Conservation (phyloP, 2,329 filamentous ascomycete species). For the Fusarium camptoceras region DNA sequence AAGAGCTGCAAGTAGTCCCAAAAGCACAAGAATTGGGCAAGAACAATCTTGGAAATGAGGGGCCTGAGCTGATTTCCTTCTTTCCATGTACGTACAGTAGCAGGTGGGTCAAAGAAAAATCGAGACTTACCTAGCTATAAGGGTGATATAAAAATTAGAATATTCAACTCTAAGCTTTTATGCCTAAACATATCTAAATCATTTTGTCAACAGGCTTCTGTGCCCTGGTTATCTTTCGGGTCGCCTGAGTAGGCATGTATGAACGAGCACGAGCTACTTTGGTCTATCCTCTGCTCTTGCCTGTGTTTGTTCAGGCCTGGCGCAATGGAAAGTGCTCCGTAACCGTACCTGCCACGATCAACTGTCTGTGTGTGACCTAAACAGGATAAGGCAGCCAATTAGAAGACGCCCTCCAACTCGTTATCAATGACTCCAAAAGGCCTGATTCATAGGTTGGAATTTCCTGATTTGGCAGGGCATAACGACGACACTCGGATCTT, state of each 20-base stretch:
- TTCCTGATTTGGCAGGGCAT: constrained; percentile 27
- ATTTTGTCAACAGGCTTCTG: no score
- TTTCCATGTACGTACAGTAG: neutral
- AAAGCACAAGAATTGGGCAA: constrained; percentile 15
- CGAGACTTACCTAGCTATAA: no score
- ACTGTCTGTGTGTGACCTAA: constrained; percentile 30
- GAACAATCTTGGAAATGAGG: constrained; percentile 36
- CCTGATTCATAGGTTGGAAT: neutral
- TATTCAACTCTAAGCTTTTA: no score
- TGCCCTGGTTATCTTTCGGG: no score
- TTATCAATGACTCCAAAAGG: constrained; percentile 41
- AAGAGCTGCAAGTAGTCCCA: constrained; percentile 36
- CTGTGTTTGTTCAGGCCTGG: constrained; percentile 23
- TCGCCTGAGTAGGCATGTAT: no score
- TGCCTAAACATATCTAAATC: no score
- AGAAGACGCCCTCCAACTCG: constrained; percentile 4
- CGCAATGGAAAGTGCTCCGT: neutral
- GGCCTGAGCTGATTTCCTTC: constrained; percentile 17
- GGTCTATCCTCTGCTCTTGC: neutral
- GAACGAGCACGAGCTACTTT: neutral
- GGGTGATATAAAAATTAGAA: no score
- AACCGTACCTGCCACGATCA: constrained; percentile 12
- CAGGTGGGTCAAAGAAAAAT: no score
- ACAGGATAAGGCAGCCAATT: constrained; percentile 38
- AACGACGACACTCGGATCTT: constrained; percentile 1